Evolutionary conservation across 2,329 filamentous ascomycete species (phyloP), one percentile per base, ranked within the genome.

Genomic region (Ophiostoma perfectum): DNA sequence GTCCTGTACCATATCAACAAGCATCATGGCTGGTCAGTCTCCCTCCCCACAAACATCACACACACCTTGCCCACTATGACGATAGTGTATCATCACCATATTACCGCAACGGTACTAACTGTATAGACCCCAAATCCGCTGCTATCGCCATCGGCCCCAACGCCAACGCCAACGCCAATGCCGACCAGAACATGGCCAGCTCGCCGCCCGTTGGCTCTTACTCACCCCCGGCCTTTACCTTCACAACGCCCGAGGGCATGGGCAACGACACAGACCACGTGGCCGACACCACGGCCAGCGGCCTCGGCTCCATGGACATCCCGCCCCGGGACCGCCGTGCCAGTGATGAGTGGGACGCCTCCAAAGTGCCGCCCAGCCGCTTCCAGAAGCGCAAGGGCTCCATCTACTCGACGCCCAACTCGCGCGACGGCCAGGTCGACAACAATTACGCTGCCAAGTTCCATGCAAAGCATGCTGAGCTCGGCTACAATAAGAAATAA

Each of bases 371-470:
- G 1, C 88, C 88, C 9, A 87, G 84, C 71, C 85, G 86, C 64
- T 90, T 90, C 79, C 88, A 90, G 77, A 88, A 88, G 78, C 84
- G 86, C 74, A 86, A 88, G 77, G 88, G 88, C 68, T 89, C 85
- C 75, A 88, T 90, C 77, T 89, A 87, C 75, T 85, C 86, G 64
- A 90, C 88, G 8, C 87, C 86, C 2, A 80, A 80, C 73, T 88
- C 85, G 38, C 83, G 87, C 69, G 88, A 90, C 76, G 87, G 86
- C 18, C 86, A 89, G 74, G 79, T 89, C 66, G 84, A 86, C 73
- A 81, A 80, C 69, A 87, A 86, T 75, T 83, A 84, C 67, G 81
- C 83, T 71, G 79, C 84, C 73, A 83, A 84, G 71, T 89, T 87
- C 77, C 83, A 87, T 75, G 84, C 86, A 70, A 88, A 84, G 74